phyloP scores from a whole-genome alignment of 495 filamentous ascomycete species.

The Xylaria flabelliformis region DNA sequence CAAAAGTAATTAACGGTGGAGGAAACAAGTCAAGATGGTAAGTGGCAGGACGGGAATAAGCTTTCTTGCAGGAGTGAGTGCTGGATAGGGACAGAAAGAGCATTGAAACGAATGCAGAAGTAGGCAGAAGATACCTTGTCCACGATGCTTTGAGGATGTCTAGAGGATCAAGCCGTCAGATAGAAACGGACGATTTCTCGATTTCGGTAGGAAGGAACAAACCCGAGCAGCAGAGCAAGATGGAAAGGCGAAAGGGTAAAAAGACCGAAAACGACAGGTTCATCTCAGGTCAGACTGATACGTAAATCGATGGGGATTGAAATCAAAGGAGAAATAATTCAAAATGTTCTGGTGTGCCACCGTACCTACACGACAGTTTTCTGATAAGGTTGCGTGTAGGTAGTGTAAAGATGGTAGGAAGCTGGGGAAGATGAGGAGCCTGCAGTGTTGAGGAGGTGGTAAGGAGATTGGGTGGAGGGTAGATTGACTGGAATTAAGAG shows the following conservation, averaged over 20 bases:
- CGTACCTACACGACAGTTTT: background rate
- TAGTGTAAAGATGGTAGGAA: background rate
- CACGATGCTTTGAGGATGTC: background rate
- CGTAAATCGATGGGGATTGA: background rate
- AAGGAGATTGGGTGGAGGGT: background rate
- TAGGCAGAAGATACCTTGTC: background rate
- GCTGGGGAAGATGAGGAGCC: background rate
- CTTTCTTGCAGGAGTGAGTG: background rate
- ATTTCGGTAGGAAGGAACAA: background rate
- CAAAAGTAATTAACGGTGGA: background rate
- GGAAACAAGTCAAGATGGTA: background rate
- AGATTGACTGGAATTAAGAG: background rate
- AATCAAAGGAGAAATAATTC: background rate
- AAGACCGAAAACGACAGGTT: background rate
- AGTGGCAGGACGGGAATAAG: background rate
- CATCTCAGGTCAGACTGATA: background rate
- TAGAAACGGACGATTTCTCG: background rate
- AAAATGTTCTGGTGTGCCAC: background rate
- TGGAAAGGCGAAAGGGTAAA: background rate
- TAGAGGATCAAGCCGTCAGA: background rate
- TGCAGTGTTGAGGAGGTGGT: background rate
- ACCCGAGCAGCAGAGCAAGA: background rate
- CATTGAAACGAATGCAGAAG: background rate
- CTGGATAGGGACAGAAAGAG: background rate
- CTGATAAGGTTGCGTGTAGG: background rate